A percentile compares a stretch with the other conserved stretches of the same genome.
Conservation (phyloP, 176 grass and related monocot genomes). For the Neostapfia colusana region DNA sequence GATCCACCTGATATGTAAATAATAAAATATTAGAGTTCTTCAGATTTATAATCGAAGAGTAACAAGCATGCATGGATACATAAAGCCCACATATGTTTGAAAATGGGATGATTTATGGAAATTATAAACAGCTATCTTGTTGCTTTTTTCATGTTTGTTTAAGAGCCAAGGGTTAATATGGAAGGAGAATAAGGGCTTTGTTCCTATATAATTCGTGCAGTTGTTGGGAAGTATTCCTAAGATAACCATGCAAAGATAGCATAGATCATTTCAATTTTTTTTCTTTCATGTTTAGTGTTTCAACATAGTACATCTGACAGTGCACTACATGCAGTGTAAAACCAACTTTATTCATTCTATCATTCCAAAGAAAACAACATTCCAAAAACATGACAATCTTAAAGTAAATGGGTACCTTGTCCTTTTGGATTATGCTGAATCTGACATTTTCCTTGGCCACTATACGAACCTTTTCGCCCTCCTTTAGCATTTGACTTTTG, state of each 20-base stretch:
- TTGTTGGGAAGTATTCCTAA: background rate
- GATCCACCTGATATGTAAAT: constrained; percentile 23
- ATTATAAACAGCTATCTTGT: background rate
- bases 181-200: background rate
- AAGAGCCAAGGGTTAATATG: background rate
- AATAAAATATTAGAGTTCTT: background rate
- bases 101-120: background rate
- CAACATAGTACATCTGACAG: background rate
- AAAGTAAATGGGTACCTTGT: constrained; percentile 48
- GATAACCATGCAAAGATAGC: background rate
- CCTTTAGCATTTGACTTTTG: constrained; percentile 48
- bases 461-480: constrained; percentile 47
- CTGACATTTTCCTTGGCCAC: constrained; percentile 49
- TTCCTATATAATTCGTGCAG: background rate
- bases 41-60: background rate
- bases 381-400: background rate
- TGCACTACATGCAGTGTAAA: background rate
- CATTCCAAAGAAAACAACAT: background rate
- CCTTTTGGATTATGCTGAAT: constrained; percentile 49
- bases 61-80: background rate
- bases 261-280: background rate
- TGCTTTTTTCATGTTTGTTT: background rate
- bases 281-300: background rate
- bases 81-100: background rate
- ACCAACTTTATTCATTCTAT: background rate